These are phyloP conservation scores for Neonectria sp. DNA, from an alignment of 2,329 filamentous ascomycete species.

Conservation along the genomic window DNA sequence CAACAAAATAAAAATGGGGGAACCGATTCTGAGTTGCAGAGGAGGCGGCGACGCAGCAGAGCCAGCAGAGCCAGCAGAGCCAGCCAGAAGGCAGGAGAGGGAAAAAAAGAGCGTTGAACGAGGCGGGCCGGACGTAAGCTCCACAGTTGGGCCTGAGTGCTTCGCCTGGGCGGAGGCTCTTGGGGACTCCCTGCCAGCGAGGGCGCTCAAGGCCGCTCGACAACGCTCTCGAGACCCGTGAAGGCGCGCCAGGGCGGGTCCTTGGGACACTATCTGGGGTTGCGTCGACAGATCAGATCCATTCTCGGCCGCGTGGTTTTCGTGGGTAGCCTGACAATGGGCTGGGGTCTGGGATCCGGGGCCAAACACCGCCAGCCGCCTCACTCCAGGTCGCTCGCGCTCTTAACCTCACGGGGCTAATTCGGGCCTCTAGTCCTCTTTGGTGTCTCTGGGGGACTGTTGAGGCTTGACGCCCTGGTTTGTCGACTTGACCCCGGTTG, in stretches of 20 bases:
- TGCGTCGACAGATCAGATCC: constrained; percentile 49
- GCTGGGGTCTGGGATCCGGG: constrained; percentile 40
- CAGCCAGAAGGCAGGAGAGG: constrained; percentile 35
- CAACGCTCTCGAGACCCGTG: constrained; percentile 32
- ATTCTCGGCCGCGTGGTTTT: constrained; percentile 48
- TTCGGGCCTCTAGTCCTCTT: constrained; percentile 15
- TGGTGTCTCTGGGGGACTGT: constrained; percentile 18
- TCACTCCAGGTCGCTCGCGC: constrained; percentile 37
- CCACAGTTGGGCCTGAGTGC: constrained; percentile 57
- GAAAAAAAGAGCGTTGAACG: constrained; percentile 41
- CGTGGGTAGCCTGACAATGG: constrained; percentile 41
- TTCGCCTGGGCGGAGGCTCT: constrained; percentile 45
- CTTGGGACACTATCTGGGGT: constrained; percentile 46
- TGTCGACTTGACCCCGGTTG: constrained; percentile 19
- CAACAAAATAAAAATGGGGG: constrained; percentile 28
- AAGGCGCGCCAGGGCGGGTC: constrained; percentile 38
- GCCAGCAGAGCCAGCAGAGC: constrained; percentile 24
- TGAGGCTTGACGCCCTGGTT: constrained; percentile 25
- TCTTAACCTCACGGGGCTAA: constrained; percentile 27
- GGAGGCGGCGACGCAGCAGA: constrained; percentile 19
- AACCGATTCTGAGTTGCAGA: constrained; percentile 28
- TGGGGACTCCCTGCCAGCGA: constrained; percentile 44
- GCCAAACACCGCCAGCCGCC: constrained; percentile 40
- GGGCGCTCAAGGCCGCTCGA: constrained; percentile 34
- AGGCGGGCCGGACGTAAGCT: constrained; percentile 40